Evolutionary conservation across 2,329 filamentous ascomycete genomes (phyloP).

Genomic region (Stachybotrys chartarum): DNA sequence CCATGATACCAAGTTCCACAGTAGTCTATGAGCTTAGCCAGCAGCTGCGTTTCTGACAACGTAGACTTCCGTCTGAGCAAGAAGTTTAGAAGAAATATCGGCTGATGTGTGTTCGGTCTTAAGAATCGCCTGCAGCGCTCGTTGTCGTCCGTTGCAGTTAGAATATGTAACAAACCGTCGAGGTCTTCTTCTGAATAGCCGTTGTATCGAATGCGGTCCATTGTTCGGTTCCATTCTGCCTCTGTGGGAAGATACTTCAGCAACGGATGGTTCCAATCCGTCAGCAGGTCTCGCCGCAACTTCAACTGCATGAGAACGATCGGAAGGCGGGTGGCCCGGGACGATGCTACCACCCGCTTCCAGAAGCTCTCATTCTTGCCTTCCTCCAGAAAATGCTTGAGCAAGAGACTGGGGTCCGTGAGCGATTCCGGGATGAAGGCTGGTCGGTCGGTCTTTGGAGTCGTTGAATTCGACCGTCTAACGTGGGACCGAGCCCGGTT

Average conservation of each 20-base stretch:
- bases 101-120: slow-evolving; percentile 12
- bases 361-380: slow-evolving; percentile 3
- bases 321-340: slow-evolving; percentile 18
- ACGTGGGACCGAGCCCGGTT: background rate
- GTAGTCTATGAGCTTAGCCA: slow-evolving; percentile 18
- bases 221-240: slow-evolving; percentile 12
- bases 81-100: slow-evolving; percentile 22
- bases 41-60: slow-evolving; percentile 13
- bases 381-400: background rate
- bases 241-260: slow-evolving; percentile 12
- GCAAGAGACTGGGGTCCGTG: background rate
- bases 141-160: slow-evolving; percentile 20
- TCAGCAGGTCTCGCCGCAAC: slow-evolving; percentile 14
- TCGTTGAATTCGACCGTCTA: too few relatives aligned
- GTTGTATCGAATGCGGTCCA: slow-evolving; percentile 10
- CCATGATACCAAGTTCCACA: slow-evolving; percentile 11
- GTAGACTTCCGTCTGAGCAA: slow-evolving; percentile 17
- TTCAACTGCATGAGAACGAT: slow-evolving; percentile 24
- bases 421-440: too few relatives aligned
- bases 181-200: slow-evolving; percentile 13
- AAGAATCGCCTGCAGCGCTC: slow-evolving; percentile 23
- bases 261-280: slow-evolving; percentile 5
- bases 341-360: slow-evolving; percentile 12
- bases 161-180: slow-evolving; percentile 18
- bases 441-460: too few relatives aligned